Conservation (phyloP, 2,329 filamentous ascomycete genomes). For the Domatiomyces catenatus region DNA sequence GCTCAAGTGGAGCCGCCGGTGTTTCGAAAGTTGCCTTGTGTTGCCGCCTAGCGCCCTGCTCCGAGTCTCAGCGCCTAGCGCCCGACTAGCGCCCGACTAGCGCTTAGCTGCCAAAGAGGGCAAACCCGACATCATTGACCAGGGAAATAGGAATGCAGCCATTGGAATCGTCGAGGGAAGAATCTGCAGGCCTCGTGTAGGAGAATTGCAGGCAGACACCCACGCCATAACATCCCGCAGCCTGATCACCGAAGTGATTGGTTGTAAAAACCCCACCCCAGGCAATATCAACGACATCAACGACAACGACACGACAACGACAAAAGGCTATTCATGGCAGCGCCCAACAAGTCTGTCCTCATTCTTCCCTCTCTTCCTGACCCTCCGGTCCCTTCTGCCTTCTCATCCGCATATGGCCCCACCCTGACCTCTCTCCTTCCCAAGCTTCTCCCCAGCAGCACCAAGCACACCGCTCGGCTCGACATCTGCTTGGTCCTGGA, state of each 20-base stretch:
- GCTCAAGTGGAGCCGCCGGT: not conserved
- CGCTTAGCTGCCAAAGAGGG: not conserved
- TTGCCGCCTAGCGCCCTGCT: too few species aligned
- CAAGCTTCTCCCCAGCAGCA: conserved; percentile 6
- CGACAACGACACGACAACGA: too few species aligned
- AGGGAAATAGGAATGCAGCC: not conserved
- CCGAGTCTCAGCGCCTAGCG: too few species aligned
- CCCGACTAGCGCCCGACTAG: not conserved
- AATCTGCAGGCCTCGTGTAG: too few species aligned
- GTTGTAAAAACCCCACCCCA: too few species aligned
- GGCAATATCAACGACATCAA: too few species aligned
- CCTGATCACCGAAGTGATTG: too few species aligned
- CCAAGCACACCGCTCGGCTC: conserved; percentile 3
- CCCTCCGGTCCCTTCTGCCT: conserved; percentile 3
- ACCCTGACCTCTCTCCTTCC: conserved; percentile 12
- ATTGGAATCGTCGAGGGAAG: not conserved
- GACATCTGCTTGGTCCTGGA: conserved; percentile 10
- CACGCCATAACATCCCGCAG: too few species aligned
- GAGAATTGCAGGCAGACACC: too few species aligned
- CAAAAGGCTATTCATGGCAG: not conserved
- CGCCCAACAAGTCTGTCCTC: conserved; percentile 5
- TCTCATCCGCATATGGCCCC: conserved; percentile 9
- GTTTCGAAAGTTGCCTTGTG: not conserved
- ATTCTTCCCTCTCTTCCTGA: conserved; percentile 9
- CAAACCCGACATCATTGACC: not conserved